Evolutionary conservation across 768 basidiomycete genomes (phyloP).

Genomic region (Sporobolomyces roseus): DNA sequence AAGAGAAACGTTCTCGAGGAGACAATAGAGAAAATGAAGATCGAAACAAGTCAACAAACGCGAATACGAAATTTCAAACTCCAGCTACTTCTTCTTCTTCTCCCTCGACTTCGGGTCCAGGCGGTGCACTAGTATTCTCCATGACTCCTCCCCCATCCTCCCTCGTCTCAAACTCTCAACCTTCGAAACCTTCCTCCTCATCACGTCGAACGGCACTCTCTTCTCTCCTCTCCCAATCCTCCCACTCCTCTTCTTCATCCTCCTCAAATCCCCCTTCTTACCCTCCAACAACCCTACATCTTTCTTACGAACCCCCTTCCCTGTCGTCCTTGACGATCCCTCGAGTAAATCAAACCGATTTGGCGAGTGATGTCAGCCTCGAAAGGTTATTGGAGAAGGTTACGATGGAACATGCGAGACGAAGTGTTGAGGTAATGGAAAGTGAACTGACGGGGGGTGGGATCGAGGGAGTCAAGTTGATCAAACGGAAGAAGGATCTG

Average conservation of each 20-base stretch:
- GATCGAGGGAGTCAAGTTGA: too few relatives aligned
- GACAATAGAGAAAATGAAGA: slow-evolving; percentile 2
- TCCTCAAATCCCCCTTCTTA: neutral
- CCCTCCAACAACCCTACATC: too few relatives aligned
- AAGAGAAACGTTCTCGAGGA: neutral
- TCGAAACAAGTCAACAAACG: neutral
- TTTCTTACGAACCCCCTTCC: too few relatives aligned
- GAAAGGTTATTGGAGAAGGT: slow-evolving; percentile 12
- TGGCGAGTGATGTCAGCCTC: neutral
- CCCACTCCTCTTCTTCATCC: neutral
- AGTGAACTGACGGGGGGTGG: neutral
- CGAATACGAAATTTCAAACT: neutral
- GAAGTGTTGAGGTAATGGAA: neutral
- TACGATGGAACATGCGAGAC: slow-evolving; percentile 5
- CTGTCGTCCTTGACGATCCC: neutral
- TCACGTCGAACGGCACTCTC: neutral
- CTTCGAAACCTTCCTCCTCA: neutral
- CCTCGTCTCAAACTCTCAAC: neutral
- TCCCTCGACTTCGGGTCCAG: slow-evolving; percentile 51
- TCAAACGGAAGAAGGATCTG: neutral
- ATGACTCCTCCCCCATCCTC: neutral
- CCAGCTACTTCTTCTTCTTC: slow-evolving; percentile 13
- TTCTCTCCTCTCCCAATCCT: neutral
- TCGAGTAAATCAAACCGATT: neutral
- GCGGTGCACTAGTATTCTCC: slow-evolving; percentile 21